Conservation (phyloP, 148 eudicot species). For the Fallopia convolvulus region DNA sequence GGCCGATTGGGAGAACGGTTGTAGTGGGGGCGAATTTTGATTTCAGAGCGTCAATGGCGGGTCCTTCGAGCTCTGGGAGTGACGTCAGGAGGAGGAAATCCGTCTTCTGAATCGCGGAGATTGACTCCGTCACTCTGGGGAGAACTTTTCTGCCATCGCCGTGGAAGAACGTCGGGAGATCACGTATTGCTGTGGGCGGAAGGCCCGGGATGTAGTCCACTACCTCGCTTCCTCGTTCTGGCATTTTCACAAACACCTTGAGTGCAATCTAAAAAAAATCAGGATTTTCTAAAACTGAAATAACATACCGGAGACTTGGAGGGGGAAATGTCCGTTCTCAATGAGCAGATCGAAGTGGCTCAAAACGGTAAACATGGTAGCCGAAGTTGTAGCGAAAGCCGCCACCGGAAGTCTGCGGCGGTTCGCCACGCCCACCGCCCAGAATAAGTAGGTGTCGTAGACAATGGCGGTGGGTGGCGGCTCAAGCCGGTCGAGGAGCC, state of each 20-base stretch:
- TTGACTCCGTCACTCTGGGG: slow-evolving; percentile 13
- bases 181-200: slow-evolving; percentile 36
- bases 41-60: slow-evolving; percentile 29
- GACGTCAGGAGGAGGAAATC: slow-evolving; percentile 41
- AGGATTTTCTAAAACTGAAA: background rate
- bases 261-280: background rate
- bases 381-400: slow-evolving; percentile 33
- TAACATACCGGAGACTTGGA: slow-evolving; percentile 28
- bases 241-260: background rate
- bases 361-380: slow-evolving; percentile 28
- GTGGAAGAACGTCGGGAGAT: slow-evolving; percentile 38
- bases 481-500: slow-evolving; percentile 35
- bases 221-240: slow-evolving; percentile 33
- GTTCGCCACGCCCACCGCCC: slow-evolving; percentile 32
- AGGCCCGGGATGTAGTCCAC: slow-evolving; percentile 60
- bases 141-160: slow-evolving; percentile 22
- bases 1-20: slow-evolving; percentile 35
- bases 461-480: slow-evolving; percentile 28
- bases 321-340: slow-evolving; percentile 34
- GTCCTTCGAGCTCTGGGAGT: slow-evolving; percentile 40
- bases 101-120: slow-evolving; percentile 25
- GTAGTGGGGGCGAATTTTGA: slow-evolving; percentile 22
- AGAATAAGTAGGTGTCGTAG: slow-evolving; percentile 32
- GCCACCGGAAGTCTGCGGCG: slow-evolving; percentile 51
- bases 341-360: slow-evolving; percentile 29